Base-by-base conservation (phyloP, 2,329 filamentous ascomycete species). In the Ascochyta lentis region DNA sequence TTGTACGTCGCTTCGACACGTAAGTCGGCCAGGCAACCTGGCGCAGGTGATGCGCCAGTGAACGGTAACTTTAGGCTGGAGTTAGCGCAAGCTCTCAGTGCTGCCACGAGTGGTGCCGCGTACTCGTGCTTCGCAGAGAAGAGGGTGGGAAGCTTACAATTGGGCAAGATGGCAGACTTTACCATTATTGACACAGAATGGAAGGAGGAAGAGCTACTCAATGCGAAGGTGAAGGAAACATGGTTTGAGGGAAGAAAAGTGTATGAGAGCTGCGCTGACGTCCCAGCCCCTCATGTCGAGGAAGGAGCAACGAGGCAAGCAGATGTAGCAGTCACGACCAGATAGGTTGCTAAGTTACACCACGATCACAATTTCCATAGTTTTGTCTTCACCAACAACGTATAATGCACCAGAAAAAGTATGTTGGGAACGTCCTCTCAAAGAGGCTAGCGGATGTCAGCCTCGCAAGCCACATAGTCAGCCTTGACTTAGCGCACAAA, bases 1-100 rank as follows among this genome's bases (percentile, higher is more conserved):
- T 60, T 86, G 6, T 87, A 87, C 65, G 79, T 85, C 3, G 85
- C 83, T 0, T 83, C 84, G 2, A 88, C 84, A 19, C 76, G 86
- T 35, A 78, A 77, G 38, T 85, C 83, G 1, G 83, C 83, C 7
- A 73, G 82, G 4, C 80, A 86, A 59, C 80, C 80, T 0, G 72
- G 70, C 22, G 70, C 63, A 2, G 62, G 49, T 1, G 68, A 77
- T 33, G 73, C 72, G 5, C 74, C 76, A 0, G 78, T 85, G 0
- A 87, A 87, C 59, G 77, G 77, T 3, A 73, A 84, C 23, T 86
- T 84, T 64, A 79, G 78, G 4, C 70, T 88, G 15, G 80, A 79
- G 1, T 59, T 87, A 38, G 80, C 77, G 37, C 80, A 86, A 62
- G 82, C 84, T 0, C 71, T 87, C 2, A 78, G 76, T 1, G 85